Percentiles rank a stretch among this genome's conserved stretches.
phyloP scores from a whole-genome alignment of 2,329 filamentous ascomycete species.

The Pseudogymnoascus sp. region DNA sequence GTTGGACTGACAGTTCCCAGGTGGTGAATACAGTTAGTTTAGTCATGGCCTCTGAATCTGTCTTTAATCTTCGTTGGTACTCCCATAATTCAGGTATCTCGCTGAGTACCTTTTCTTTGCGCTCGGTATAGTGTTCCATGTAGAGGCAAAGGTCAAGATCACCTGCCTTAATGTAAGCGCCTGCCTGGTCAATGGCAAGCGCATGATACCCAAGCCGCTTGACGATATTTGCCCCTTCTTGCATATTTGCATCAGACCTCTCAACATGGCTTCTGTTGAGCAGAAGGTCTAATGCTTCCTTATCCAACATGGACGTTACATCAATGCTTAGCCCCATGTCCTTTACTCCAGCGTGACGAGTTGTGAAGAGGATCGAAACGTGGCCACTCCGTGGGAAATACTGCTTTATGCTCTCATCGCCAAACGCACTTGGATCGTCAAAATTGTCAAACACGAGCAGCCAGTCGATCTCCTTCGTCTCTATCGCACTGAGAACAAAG shows the following conservation, averaged over 20 bases:
- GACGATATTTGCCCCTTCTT: constrained; percentile 14
- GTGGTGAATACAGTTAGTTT: constrained; percentile 22
- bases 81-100: constrained; percentile 17
- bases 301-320: constrained; percentile 30
- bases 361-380: constrained; percentile 13
- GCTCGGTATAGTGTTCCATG: constrained; percentile 14
- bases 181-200: constrained; percentile 26
- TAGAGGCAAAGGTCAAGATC: constrained; percentile 18
- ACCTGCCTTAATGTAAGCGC: constrained; percentile 20
- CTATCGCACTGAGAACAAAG: background rate
- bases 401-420: constrained; percentile 17
- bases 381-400: background rate
- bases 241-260: background rate
- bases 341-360: constrained; percentile 11
- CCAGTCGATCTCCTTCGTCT: background rate
- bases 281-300: constrained; percentile 12
- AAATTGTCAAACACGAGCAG: constrained; percentile 15
- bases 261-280: background rate
- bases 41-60: constrained; percentile 22
- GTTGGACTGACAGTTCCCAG: constrained; percentile 23
- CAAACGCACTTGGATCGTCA: constrained; percentile 9
- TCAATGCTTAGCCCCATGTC: constrained; percentile 9
- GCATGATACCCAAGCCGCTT: constrained; percentile 20
- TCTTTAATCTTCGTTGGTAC: constrained; percentile 13
- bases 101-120: constrained; percentile 14